Conservation (phyloP, 148 eudicot species). For the Amaranthus cruentus region DNA sequence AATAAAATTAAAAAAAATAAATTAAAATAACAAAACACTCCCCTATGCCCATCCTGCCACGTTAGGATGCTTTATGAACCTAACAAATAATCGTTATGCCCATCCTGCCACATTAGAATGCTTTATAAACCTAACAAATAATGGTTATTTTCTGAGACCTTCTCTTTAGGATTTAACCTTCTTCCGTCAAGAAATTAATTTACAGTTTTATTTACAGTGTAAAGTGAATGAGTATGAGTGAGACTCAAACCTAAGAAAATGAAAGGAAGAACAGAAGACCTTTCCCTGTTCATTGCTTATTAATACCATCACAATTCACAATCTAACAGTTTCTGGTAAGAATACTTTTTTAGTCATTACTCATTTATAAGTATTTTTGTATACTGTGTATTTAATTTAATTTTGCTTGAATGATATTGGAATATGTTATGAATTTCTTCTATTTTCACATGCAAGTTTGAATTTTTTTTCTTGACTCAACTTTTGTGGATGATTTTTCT, state of each 20-base stretch:
- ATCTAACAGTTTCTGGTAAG: constrained; percentile 3
- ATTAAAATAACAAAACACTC: too few relatives aligned
- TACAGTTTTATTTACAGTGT: not conserved
- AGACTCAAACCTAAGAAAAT: not conserved
- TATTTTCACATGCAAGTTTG: not conserved
- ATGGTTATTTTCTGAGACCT: too few relatives aligned
- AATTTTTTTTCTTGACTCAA: not conserved
- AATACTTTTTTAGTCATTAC: not conserved
- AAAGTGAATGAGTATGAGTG: not conserved
- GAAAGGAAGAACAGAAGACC: not conserved
- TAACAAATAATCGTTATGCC: too few relatives aligned
- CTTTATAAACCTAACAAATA: too few relatives aligned
- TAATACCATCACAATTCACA: not conserved
- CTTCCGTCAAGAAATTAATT: too few relatives aligned
- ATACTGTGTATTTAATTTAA: too few relatives aligned
- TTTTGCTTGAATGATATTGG: not conserved
- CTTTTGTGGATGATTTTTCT: not conserved
- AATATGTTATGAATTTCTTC: not conserved
- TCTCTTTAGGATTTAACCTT: too few relatives aligned
- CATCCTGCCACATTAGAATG: too few relatives aligned
- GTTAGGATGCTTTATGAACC: too few relatives aligned
- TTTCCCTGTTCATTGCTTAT: not conserved
- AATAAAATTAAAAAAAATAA: too few relatives aligned
- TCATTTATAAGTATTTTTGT: too few relatives aligned
- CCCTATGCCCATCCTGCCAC: too few relatives aligned